These are phyloP conservation scores for Ceratocystis cubensis DNA, from an alignment of 2,329 filamentous ascomycete species.

Conservation along the genomic window DNA sequence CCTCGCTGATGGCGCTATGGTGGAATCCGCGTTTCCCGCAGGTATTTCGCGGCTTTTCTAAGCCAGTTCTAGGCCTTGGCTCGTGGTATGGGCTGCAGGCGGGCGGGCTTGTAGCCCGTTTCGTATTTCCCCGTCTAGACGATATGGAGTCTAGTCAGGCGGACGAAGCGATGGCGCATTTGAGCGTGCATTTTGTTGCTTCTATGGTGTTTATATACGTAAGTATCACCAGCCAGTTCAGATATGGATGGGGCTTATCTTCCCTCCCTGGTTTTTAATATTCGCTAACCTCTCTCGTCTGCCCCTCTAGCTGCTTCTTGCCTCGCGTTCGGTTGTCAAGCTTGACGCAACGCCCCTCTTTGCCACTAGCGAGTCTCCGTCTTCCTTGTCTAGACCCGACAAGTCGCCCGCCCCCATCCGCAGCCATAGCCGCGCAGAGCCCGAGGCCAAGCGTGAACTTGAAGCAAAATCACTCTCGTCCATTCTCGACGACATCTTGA, in stretches of 20 bases:
- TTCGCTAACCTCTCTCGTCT: not conserved
- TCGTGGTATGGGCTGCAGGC: constrained; percentile 56
- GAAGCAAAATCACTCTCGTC: constrained; percentile 34
- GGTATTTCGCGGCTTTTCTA: constrained; percentile 46
- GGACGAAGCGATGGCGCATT: constrained; percentile 31
- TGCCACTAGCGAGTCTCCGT: constrained; percentile 19
- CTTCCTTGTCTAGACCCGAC: constrained; percentile 8
- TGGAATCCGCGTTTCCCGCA: constrained; percentile 58
- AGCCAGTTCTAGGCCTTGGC: constrained; percentile 46
- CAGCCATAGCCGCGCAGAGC: constrained; percentile 2
- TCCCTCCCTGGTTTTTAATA: not conserved
- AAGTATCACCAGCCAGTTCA: constrained; percentile 26
- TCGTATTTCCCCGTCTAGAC: constrained; percentile 35
- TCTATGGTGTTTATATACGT: constrained; percentile 42
- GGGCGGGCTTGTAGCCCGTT: constrained; percentile 44
- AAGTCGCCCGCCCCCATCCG: not conserved
- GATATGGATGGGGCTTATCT: no score
- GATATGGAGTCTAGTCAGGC: constrained; percentile 31
- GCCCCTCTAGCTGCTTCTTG: not conserved
- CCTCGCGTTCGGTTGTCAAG: constrained; percentile 24
- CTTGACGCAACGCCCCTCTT: constrained; percentile 49
- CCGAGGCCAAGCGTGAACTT: constrained; percentile 25
- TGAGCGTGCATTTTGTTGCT: constrained; percentile 44
- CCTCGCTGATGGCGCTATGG: constrained; percentile 43
- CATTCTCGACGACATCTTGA: constrained; percentile 35